Base-by-base conservation (phyloP, 345 rosid species). In the Viola odorata region DNA sequence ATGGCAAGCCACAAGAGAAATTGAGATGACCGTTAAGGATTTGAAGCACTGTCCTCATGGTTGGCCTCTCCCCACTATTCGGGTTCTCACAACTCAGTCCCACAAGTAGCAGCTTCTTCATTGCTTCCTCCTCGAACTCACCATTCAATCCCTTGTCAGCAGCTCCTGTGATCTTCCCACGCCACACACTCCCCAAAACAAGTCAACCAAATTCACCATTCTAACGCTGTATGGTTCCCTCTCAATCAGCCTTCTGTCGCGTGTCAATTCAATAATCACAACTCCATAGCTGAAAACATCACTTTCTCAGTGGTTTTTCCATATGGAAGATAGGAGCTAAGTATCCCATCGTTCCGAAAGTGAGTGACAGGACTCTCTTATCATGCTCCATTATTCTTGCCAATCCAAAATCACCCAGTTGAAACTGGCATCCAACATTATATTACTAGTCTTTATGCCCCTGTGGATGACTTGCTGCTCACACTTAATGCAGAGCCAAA, bases 271-370 rank as follows among this genome's bases (percentile, higher is more conserved):
- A 57, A 94, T 86, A 2, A 88, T 71, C 62, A 94, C 95, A 45
- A 90, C 92, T 8, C 97, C 99, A 23, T 77, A 94, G 80, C 97
- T 94, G 60, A 84, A 94, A 32, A 81, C 84, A 58, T 90, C 99
- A 6, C 88, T 50, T 81, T 94, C 81, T 84, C 96, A 0, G 96
- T 94, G 8, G 92, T 97, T 59, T 80, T 90, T 3, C 99, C 99
- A 51, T 77, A 84, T 37, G 90, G 99, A 53, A 90, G 91, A 74
- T 94, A 7, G 99, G 97, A 55, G 99, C 99, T 1, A 94, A 76
- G 76, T 94, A 94, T 4, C 99, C 99, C 97, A 94, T 88, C 0
- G 97, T 88, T 58, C 99, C 97, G 0, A 96, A 97, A 3, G 97
- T 94, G 0, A 94, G 88, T 0, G 49, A 90, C 87, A 0, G 97